Evolutionary conservation across 2,329 filamentous ascomycete genomes (phyloP).

Genomic region (Paramyrothecium roridum): DNA sequence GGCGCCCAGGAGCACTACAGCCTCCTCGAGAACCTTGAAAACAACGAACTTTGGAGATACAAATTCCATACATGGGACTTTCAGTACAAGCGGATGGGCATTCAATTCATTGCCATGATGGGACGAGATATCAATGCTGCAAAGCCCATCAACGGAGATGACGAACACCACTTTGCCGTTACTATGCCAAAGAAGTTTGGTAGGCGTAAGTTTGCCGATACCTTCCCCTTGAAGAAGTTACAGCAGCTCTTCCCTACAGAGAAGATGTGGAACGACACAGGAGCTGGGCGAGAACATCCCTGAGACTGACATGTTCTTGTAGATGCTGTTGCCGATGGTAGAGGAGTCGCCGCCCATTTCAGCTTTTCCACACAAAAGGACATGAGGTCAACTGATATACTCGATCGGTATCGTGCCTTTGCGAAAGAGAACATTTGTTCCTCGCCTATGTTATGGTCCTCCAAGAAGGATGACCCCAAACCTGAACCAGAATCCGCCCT

Average conservation of each 20-base stretch:
- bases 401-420: slow-evolving; percentile 50
- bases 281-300: background rate
- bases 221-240: background rate
- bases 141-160: slow-evolving; percentile 39
- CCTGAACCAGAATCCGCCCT: no score
- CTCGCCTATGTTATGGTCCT: slow-evolving; percentile 24
- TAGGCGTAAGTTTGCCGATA: slow-evolving; percentile 20
- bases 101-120: slow-evolving; percentile 52
- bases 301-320: slow-evolving; percentile 7
- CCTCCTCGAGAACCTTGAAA: slow-evolving; percentile 48
- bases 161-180: slow-evolving; percentile 43
- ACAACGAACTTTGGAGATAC: slow-evolving; percentile 39
- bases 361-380: slow-evolving; percentile 35
- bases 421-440: slow-evolving; percentile 49
- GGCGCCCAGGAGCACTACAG: slow-evolving; percentile 46
- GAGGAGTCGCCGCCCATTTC: slow-evolving; percentile 51
- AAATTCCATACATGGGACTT: slow-evolving; percentile 48
- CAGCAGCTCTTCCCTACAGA: background rate
- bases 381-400: slow-evolving; percentile 49
- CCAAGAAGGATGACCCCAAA: slow-evolving; percentile 8
- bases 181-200: slow-evolving; percentile 34
- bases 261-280: background rate
- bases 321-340: slow-evolving; percentile 49
- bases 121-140: slow-evolving; percentile 47
- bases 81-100: slow-evolving; percentile 45